Evolutionary conservation across 306 rosid species (phyloP), one percentile per base, ranked within the genome.

Genomic region (Comarum palustre): DNA sequence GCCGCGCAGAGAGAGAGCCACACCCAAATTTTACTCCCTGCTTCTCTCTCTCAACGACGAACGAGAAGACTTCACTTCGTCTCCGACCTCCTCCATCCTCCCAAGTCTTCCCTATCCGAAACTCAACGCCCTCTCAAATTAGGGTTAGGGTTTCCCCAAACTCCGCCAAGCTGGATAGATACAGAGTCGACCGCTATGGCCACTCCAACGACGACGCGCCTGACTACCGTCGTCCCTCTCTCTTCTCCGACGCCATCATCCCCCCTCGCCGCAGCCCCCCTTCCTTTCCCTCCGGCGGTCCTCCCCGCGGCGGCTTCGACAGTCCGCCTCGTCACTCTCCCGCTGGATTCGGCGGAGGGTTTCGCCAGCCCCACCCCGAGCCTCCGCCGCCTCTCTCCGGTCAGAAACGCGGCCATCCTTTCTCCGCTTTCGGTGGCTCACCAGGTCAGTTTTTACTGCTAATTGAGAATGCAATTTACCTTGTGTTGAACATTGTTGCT

Each of bases 171-270:
- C 98, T 90, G 97, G 98, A 93, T 80, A 93, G 87, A 77, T 90
- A 87, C 86, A 84, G 94, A 85, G 94, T 82, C 75, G 93, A 86
- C 74, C 98, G 98, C 82, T 86, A 87, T 81, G 86, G 88, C 73
- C 72, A 57, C 77, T 4, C 27, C 77, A 24, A 57, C 52, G n/a
- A 68, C 76, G 31, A 62, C 69, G 46, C 31, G 43, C 12, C 52
- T 13, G 68, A 84, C 63, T 75, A 71, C 68, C 90, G 96, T 47
- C 90, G 70, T 24, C 85, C 88, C 51, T 88, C 93, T 39, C 91
- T 92, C 64, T 88, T 90, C 82, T 85, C 91, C 41, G 96, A 89
- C 79, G 79, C 88, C 31, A 36, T 86, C 84, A 84, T 55, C 69
- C 74, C 75, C 39, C 20, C 80, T 4, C 86, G 85, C 61, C 89